phyloP scores from a whole-genome alignment of 352 stramenopile genomes.

The Phytophthora constricta region DNA sequence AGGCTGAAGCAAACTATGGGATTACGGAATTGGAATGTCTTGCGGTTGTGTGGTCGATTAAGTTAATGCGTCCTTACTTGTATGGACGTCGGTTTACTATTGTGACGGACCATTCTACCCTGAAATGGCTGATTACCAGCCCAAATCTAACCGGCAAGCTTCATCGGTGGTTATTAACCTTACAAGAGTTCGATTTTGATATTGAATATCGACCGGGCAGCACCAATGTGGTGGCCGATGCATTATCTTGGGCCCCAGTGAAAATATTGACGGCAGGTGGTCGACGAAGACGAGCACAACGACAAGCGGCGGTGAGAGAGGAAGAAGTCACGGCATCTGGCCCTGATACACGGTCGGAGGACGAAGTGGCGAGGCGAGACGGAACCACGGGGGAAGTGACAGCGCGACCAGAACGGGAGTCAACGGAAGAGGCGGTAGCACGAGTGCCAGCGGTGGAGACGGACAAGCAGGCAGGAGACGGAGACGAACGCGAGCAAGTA shows the following conservation, averaged over 20 bases:
- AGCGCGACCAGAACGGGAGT: too few relatives aligned
- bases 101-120: too few relatives aligned
- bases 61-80: conserved; percentile 31
- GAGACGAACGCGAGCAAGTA: too few relatives aligned
- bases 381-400: too few relatives aligned
- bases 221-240: conserved; percentile 20
- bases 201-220: conserved; percentile 11
- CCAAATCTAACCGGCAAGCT: conserved; percentile 6
- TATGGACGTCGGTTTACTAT: too few relatives aligned
- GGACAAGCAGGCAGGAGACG: too few relatives aligned
- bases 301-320: background rate
- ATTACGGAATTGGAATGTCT: conserved; percentile 32
- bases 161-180: conserved; percentile 20
- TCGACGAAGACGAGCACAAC: background rate
- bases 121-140: conserved; percentile 26
- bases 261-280: conserved; percentile 6
- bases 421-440: too few relatives aligned
- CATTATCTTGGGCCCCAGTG: conserved; percentile 14
- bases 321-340: too few relatives aligned
- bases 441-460: too few relatives aligned
- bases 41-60: conserved; percentile 28
- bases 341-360: too few relatives aligned
- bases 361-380: too few relatives aligned
- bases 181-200: conserved; percentile 32
- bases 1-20: conserved; percentile 21